phyloP scores from a whole-genome alignment of 2,329 filamentous ascomycete genomes.

The Colletotrichum incanum region DNA sequence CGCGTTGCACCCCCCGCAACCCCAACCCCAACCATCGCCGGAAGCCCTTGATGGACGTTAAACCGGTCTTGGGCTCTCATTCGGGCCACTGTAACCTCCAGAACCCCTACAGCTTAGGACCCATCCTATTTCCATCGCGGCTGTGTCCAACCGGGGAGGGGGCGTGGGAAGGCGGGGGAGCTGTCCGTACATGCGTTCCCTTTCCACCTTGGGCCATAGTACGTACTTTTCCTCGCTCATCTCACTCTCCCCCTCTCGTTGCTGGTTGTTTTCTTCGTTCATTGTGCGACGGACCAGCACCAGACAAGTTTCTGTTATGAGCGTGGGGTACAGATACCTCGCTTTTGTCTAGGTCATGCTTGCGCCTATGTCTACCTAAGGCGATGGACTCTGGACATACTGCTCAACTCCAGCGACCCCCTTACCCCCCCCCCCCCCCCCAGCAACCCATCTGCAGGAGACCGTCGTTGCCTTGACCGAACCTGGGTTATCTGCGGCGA shows the following conservation, averaged over 20 bases:
- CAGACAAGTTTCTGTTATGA: not conserved
- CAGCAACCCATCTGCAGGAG: slow-evolving; percentile 11
- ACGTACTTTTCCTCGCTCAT: not conserved
- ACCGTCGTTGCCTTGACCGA: slow-evolving; percentile 24
- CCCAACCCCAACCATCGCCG: slow-evolving; percentile 8
- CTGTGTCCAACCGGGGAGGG: slow-evolving; percentile 32
- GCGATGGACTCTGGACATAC: not conserved
- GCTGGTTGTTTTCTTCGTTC: slow-evolving; percentile 1
- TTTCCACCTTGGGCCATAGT: slow-evolving; percentile 1
- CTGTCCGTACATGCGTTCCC: not conserved
- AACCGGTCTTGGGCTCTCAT: slow-evolving; percentile 12
- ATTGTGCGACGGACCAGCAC: not conserved
- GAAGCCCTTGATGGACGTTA: slow-evolving; percentile 21
- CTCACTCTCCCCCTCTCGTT: slow-evolving; percentile 1
- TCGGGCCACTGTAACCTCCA: slow-evolving; percentile 18
- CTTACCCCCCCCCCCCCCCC: not conserved
- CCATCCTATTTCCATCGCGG: slow-evolving; percentile 40
- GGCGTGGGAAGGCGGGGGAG: slow-evolving; percentile 20
- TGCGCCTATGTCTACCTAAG: not conserved
- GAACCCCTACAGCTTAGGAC: slow-evolving; percentile 26
- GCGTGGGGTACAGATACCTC: not conserved
- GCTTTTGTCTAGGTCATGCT: not conserved
- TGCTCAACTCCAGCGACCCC: not conserved
- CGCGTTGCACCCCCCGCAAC: slow-evolving; percentile 9
- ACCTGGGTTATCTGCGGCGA: slow-evolving; percentile 33